Evolutionary conservation across 495 filamentous ascomycete species (phyloP), one percentile per base, ranked within the genome.

Genomic region (Trichocladium antarcticum): DNA sequence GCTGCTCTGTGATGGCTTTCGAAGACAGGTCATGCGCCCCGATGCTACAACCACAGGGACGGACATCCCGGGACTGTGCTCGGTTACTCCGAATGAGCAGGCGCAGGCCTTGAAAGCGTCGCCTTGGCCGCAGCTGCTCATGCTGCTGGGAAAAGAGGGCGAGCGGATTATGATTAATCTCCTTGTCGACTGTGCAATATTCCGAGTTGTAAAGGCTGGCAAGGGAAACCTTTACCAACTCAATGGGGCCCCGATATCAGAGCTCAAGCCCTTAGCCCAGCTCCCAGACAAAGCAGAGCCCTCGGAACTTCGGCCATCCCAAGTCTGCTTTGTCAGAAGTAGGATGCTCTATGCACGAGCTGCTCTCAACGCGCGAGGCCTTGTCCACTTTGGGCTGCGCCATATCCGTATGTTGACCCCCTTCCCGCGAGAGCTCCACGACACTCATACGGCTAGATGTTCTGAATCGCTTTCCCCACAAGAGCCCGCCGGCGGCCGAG

Each of bases 261-360:
- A 68, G 37, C 48, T 74, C 21, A 59, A 69, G 49, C 38, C 55
- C 22, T 45, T 62, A 31, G 14, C 45, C 10, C 35, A 48, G 31
- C 28, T 52, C 31, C 41, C 42, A 41, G 9, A 53, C 34, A 42
- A 43, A 56, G 44, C 55, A 49, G 37, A 29, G 3, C 45, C 27
- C 17, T 19, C 41, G 40, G 52, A 55, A 16, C 60, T 62, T 37
- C 65, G 65, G 6, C 77, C 73, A 5, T 81, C 79, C 20, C 74
- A 74, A 36, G 88, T 97, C 48, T 62, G 67, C 1, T 90, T 98
- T 61, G 78, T 88, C 16, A 82, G 88, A 47, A 84, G 79, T 57
- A 78, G 87, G 5, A 94, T 95, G 75, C 73, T 96, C 29, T 96
- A 96, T 64, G 84, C 86, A 17, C 77, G 77, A 49, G 74, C 85